Conservation (phyloP, 164 flowering plant species). For the Nymphaea colorata region DNA sequence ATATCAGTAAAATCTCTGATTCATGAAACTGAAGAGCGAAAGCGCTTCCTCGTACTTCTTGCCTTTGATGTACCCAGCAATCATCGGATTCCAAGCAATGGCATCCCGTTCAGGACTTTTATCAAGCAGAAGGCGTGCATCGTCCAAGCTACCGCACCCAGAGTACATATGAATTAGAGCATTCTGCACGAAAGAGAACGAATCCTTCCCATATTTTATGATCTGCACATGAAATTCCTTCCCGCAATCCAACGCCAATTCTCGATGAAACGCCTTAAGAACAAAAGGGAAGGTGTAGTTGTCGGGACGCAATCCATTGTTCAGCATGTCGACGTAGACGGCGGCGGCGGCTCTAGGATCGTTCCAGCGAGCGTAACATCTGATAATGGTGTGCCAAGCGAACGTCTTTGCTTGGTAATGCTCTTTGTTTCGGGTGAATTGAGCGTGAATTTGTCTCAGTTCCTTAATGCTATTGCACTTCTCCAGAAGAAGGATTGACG, state of each 20-base stretch:
- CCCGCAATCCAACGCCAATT: conserved; percentile 16
- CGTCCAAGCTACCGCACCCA: conserved; percentile 19
- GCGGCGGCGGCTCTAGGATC: conserved; percentile 19
- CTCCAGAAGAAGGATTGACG: conserved; percentile 6
- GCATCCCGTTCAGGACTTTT: conserved; percentile 21
- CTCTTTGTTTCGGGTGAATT: conserved; percentile 18
- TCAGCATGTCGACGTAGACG: conserved; percentile 25
- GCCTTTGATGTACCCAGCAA: conserved; percentile 35
- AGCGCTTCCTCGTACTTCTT: conserved; percentile 24
- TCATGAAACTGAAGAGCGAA: conserved; percentile 36
- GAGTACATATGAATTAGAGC: conserved; percentile 31
- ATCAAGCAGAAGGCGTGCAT: conserved; percentile 33
- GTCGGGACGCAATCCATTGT: conserved; percentile 20
- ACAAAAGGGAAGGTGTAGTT: conserved; percentile 42
- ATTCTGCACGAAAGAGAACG: conserved; percentile 30
- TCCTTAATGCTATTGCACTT: conserved; percentile 26
- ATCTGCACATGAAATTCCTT: conserved; percentile 31
- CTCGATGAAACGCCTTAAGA: conserved; percentile 30
- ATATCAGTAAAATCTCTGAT: no score
- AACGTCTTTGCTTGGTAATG: conserved; percentile 22
- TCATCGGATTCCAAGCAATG: conserved; percentile 38
- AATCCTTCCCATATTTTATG: conserved; percentile 31
- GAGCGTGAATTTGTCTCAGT: conserved; percentile 31
- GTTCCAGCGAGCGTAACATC: conserved; percentile 24
- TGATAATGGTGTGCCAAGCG: conserved; percentile 44